Base-by-base conservation (phyloP, 2,329 filamentous ascomycete genomes). In the Calonectria naviculata region DNA sequence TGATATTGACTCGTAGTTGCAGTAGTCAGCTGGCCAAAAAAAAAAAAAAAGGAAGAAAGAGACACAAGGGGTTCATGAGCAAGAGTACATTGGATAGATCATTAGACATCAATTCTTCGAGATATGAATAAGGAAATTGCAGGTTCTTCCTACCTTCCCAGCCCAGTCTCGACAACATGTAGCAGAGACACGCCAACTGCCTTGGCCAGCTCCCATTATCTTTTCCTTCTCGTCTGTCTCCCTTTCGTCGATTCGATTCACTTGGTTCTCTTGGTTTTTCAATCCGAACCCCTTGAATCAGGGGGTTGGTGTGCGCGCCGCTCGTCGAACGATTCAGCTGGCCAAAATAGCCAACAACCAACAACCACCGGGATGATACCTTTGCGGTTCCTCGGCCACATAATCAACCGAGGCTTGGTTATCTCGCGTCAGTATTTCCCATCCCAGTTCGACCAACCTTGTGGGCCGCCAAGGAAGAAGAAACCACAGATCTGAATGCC, bases 1-100 rank as follows among this genome's bases (percentile, higher is more conserved):
- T 29, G 85, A 85, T 21, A 75, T 84, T 42, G 76, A 76, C 77
- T 71, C 67, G 19, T 67, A 47, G 36, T 47, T 29, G 17, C 19
- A 56, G 26, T 21, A 12, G 19, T 47, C 17, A 21, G 47, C 41
- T 42, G 42, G 44, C 21, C 26, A 34, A 38, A 29, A 38, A 21
- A 9, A 24, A n/a, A 34, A 38, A 21, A 38, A 24, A 15, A n/a
- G 21, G 41, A 9, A n/a, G 10, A 61, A 12, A 44, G n/a, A n/a
- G n/a, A n/a, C n/a, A n/a, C n/a, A n/a, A n/a, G n/a, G n/a, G n/a
- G n/a, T n/a, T 2, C 31, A 19, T 9, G 47, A 10, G 8, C 5
- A 41, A 26, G 15, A 36, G 21, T 28, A 17, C 41, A n/a, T 67
- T 56, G 46, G 29, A 41, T 41, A 36, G 28, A 61, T 58, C 38